phyloP scores from a whole-genome alignment of 139 green algal species.

The Trebouxia sp. region DNA sequence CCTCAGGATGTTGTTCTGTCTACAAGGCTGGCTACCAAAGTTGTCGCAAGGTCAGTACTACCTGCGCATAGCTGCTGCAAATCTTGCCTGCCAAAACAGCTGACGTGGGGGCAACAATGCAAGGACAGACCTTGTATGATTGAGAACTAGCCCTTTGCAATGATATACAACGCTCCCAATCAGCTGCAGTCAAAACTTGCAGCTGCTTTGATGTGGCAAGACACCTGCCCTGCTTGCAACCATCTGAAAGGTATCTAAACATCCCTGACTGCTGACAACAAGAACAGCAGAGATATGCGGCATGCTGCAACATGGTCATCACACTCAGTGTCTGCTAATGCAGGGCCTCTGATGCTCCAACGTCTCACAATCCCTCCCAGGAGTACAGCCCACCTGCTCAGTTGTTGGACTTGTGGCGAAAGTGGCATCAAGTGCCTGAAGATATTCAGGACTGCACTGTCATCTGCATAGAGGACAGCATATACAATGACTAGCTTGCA shows the following conservation, averaged over 20 bases:
- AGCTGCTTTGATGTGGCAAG: too few relatives aligned
- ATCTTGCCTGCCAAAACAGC: neutral
- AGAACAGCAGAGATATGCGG: neutral
- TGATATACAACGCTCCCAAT: neutral
- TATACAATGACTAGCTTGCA: too few relatives aligned
- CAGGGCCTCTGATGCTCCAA: neutral
- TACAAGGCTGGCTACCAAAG: neutral
- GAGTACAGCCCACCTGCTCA: neutral
- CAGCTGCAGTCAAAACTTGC: neutral
- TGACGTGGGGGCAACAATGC: neutral
- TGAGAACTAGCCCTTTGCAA: neutral
- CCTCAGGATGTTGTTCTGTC: neutral
- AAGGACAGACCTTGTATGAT: neutral
- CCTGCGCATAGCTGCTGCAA: neutral
- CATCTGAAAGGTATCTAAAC: neutral
- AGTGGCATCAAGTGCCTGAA: neutral
- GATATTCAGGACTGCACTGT: slow-evolving; percentile 26
- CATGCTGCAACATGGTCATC: neutral
- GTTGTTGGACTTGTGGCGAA: neutral
- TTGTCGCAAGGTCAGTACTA: neutral
- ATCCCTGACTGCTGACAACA: neutral
- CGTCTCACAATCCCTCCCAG: neutral
- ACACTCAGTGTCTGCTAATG: neutral
- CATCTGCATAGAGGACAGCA: neutral
- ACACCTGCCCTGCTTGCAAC: too few relatives aligned